A percentile compares a stretch with the other conserved stretches of the same genome.
phyloP scores from a whole-genome alignment of 2,329 filamentous ascomycete species.

The Colletotrichum sp. region DNA sequence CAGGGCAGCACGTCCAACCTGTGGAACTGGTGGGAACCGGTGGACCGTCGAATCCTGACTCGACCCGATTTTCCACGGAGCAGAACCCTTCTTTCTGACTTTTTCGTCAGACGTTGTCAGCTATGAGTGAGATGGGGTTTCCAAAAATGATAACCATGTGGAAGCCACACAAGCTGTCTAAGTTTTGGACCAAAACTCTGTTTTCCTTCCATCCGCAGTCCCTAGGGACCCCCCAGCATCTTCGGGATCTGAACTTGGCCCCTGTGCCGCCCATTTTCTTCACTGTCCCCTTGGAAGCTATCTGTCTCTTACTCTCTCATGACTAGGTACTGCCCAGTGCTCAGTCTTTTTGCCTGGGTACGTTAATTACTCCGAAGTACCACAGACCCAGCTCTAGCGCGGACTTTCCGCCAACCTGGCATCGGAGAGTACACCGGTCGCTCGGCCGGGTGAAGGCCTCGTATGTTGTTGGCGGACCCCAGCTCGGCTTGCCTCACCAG shows the following conservation, averaged over 20 bases:
- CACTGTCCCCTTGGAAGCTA: background rate
- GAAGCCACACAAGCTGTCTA: slow-evolving; percentile 13
- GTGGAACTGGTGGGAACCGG: slow-evolving; percentile 18
- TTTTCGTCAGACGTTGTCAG: slow-evolving; percentile 11
- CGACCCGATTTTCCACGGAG: slow-evolving; percentile 10
- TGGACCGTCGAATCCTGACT: slow-evolving; percentile 12
- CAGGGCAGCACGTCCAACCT: background rate
- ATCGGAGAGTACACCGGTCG: slow-evolving; percentile 5
- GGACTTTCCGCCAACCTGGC: background rate
- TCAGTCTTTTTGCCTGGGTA: background rate
- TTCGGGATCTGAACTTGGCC: slow-evolving; percentile 17
- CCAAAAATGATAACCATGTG: slow-evolving; percentile 23
- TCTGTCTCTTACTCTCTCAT: background rate
- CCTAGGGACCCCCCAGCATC: background rate
- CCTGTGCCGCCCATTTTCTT: background rate
- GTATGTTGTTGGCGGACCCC: background rate
- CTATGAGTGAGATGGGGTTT: slow-evolving; percentile 10
- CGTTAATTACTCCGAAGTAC: background rate
- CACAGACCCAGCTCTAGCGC: background rate
- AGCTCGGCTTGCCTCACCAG: background rate
- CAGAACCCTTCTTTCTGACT: slow-evolving; percentile 10
- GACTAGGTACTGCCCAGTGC: background rate
- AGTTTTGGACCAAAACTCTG: slow-evolving; percentile 19
- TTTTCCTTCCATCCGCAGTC: background rate
- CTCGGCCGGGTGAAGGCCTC: background rate